Evolutionary conservation across 441 rosid species (phyloP).

Genomic region (Gossypium davidsonii): DNA sequence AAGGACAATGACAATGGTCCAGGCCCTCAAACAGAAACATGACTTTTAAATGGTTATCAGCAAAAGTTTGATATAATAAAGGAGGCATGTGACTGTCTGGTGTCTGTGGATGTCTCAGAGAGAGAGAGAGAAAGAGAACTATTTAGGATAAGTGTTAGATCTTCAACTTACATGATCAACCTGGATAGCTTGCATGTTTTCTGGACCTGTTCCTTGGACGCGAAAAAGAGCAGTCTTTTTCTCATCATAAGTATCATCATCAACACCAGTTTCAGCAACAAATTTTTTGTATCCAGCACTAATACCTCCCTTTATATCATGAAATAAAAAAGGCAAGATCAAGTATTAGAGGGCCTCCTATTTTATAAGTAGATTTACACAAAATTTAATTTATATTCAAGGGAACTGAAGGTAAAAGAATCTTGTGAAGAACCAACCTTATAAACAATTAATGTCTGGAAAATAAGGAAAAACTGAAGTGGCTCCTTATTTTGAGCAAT

Average conservation of each 20-base stretch:
- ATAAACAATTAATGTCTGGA: conserved; percentile 56
- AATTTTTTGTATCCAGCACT: conserved; percentile 53
- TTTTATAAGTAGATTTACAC: neutral
- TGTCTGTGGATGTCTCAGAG: conserved; percentile 1
- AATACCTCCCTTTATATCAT: conserved; percentile 56
- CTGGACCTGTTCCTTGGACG: conserved; percentile 69
- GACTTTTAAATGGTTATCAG: neutral
- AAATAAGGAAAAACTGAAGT: conserved; percentile 53
- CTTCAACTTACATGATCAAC: conserved; percentile 59
- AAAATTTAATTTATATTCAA: neutral
- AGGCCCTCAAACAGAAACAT: neutral
- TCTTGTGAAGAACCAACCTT: conserved; percentile 45
- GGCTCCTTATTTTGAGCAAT: conserved; percentile 70
- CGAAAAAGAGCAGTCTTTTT: conserved; percentile 62
- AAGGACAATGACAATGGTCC: neutral
- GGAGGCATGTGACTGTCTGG: conserved; percentile 2
- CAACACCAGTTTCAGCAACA: conserved; percentile 45
- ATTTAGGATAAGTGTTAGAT: conserved; percentile 7
- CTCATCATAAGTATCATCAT: conserved; percentile 57
- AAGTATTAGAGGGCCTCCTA: conserved; percentile 9
- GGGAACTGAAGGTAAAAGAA: conserved; percentile 9
- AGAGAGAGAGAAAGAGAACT: neutral
- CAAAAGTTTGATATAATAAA: neutral
- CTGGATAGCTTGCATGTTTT: conserved; percentile 85
- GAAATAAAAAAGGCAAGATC: conserved; percentile 5